These are phyloP conservation scores for Umbilicus rupestris DNA, from an alignment of 164 flowering plant species.

Conservation along the genomic window DNA sequence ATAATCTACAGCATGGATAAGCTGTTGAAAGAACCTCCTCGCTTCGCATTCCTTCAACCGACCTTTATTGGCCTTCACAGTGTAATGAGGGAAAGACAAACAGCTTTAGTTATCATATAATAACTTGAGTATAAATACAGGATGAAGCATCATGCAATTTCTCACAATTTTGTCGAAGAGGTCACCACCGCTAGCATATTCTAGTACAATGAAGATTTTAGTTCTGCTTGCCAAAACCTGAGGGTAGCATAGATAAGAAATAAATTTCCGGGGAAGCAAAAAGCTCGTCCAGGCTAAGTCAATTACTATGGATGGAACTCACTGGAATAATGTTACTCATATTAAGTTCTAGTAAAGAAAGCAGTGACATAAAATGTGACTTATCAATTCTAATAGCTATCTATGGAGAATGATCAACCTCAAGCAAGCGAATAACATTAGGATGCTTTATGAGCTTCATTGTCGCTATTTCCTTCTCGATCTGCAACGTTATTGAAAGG, in stretches of 20 bases:
- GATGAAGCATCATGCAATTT: not conserved
- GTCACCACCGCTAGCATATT: constrained; percentile 82
- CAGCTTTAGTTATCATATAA: not conserved
- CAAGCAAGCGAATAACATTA: constrained; percentile 67
- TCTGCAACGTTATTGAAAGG: constrained; percentile 28
- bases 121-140: not conserved
- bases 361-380: not conserved
- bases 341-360: not conserved
- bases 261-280: not conserved
- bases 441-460: constrained; percentile 94
- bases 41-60: constrained; percentile 80
- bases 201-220: constrained; percentile 73
- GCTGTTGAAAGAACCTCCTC: constrained; percentile 74
- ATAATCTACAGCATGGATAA: constrained; percentile 78
- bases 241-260: constrained; percentile 6
- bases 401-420: constrained; percentile 37
- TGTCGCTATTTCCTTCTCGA: constrained; percentile 70
- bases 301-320: not conserved
- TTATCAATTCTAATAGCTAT: not conserved
- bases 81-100: not conserved
- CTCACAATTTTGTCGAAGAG: constrained; percentile 91
- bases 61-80: constrained; percentile 55
- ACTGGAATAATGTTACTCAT: not conserved
- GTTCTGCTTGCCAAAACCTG: constrained; percentile 94
- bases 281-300: not conserved